Percentiles rank a stretch among this genome's conserved stretches.
Conservation (phyloP, 108 stramenopile genomes). For the Thalassiosira profunda region DNA sequence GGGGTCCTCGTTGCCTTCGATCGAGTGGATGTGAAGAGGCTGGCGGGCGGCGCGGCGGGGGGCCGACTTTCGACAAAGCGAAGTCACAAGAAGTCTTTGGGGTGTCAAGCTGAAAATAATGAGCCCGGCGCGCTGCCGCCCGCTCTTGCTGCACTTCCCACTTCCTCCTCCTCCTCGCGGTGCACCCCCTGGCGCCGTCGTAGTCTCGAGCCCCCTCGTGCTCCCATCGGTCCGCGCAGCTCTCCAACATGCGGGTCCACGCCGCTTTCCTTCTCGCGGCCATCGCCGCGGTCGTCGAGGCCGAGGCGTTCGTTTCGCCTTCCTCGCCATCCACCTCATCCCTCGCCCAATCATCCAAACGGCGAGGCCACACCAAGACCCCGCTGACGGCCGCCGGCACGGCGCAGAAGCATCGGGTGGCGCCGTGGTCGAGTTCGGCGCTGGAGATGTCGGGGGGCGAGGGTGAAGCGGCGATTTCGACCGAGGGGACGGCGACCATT, state of each 20-base stretch:
- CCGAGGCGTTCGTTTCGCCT: slow-evolving; percentile 46
- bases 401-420: background rate
- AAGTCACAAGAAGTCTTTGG: too few species aligned
- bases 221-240: too few species aligned
- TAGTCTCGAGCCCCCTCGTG: too few species aligned
- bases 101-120: too few species aligned
- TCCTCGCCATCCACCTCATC: slow-evolving; percentile 2
- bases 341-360: background rate
- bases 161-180: too few species aligned
- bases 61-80: too few species aligned
- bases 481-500: slow-evolving; percentile 78
- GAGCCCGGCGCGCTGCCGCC: too few species aligned
- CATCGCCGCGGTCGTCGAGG: slow-evolving; percentile 39
- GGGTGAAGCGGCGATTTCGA: slow-evolving; percentile 22
- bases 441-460: slow-evolving; percentile 43
- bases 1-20: background rate
- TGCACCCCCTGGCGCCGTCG: too few species aligned
- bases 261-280: slow-evolving; percentile 37
- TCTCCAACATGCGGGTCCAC: slow-evolving; percentile 28
- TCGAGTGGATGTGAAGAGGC: background rate
- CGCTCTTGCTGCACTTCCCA: too few species aligned
- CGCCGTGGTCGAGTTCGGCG: slow-evolving; percentile 13
- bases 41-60: background rate
- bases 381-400: slow-evolving; percentile 19
- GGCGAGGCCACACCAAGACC: slow-evolving; percentile 13